These are phyloP conservation scores for Ustilago trichophora DNA, from an alignment of 1,284 basidiomycete species.

Conservation along the genomic window DNA sequence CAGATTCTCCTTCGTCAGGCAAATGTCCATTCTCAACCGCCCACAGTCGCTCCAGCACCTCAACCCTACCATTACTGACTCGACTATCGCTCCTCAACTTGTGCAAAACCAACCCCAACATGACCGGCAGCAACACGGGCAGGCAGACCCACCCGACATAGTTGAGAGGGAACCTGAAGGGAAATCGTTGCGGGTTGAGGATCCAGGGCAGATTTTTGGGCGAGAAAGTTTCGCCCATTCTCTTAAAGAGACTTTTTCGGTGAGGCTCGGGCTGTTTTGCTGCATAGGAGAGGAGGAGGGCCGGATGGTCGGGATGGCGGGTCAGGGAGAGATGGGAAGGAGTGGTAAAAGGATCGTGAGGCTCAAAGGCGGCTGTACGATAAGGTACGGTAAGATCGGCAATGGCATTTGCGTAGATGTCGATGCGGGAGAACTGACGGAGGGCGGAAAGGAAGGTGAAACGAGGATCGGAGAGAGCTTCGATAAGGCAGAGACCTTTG, in stretches of 20 bases:
- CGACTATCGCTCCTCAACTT: conserved; percentile 14
- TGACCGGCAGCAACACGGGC: conserved; percentile 46
- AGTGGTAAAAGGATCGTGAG: conserved; percentile 40
- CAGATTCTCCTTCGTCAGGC: neutral
- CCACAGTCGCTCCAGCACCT: conserved; percentile 32
- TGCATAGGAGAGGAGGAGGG: conserved; percentile 12
- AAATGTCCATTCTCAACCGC: conserved; percentile 24
- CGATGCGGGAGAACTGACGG: conserved; percentile 74
- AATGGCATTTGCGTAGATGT: conserved; percentile 82
- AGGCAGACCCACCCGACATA: conserved; percentile 40
- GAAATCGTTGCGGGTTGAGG: conserved; percentile 47
- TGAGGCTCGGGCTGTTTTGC: neutral
- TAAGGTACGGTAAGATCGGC: conserved; percentile 64
- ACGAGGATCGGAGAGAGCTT: conserved; percentile 68
- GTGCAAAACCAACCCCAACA: conserved; percentile 43
- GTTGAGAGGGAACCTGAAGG: conserved; percentile 53
- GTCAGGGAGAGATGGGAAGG: conserved; percentile 9
- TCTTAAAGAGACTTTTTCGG: neutral
- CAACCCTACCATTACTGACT: conserved; percentile 23
- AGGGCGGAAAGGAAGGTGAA: conserved; percentile 82
- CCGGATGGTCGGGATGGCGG: conserved; percentile 22
- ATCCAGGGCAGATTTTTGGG: conserved; percentile 45
- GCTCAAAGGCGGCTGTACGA: conserved; percentile 47
- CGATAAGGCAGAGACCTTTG: conserved; percentile 31
- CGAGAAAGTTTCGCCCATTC: neutral